These are phyloP conservation scores for Plasmodium inui DNA, from an alignment of 169 alveolate species.

Conservation along the genomic window DNA sequence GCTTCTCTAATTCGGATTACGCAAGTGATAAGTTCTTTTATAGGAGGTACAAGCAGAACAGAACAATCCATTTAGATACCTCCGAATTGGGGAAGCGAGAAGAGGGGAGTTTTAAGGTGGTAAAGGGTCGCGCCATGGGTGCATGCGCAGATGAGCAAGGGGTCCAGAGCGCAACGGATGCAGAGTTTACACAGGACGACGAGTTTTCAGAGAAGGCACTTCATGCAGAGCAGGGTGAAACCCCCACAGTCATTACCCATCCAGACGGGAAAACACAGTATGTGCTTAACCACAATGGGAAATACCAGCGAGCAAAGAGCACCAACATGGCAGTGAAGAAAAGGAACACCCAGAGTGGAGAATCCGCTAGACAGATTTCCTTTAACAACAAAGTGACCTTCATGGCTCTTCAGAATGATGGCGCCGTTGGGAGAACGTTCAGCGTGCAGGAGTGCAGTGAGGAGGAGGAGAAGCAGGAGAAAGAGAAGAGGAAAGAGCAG, in stretches of 20 bases:
- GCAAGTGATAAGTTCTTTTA: constrained; percentile 27
- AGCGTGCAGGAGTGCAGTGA: neutral
- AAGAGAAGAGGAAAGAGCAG: neutral
- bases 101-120: neutral
- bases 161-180: neutral
- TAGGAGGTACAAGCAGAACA: constrained; percentile 3
- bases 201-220: neutral
- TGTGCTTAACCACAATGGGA: neutral
- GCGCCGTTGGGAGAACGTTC: neutral
- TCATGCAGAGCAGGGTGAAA: neutral
- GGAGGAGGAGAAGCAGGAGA: neutral
- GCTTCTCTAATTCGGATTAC: constrained; percentile 33
- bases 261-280: neutral
- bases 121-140: neutral
- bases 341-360: neutral
- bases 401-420: constrained; percentile 16
- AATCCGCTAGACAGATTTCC: neutral
- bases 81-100: neutral
- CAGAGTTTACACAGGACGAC: neutral
- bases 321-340: neutral
- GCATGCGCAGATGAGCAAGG: neutral
- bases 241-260: neutral
- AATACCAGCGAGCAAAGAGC: neutral
- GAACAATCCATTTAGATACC: neutral
- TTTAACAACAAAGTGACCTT: constrained; percentile 64